A percentile compares a stretch with the other conserved stretches of the same genome.
phyloP scores from a whole-genome alignment of 2,329 filamentous ascomycete genomes.

The Chrysoporthe cubensis region DNA sequence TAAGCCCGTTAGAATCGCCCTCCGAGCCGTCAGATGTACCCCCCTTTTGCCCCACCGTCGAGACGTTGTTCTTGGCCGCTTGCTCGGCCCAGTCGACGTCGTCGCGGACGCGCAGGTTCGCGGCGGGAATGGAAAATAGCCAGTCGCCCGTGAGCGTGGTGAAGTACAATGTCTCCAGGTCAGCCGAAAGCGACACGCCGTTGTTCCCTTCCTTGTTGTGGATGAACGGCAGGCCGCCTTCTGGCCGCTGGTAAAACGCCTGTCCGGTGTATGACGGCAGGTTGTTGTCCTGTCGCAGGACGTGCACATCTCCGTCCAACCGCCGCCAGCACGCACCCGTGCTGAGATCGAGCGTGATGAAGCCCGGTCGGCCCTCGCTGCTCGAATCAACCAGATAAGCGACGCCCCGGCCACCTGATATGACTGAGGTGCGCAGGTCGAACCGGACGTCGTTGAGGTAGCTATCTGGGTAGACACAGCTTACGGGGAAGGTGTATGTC shows the following conservation, averaged over 20 bases:
- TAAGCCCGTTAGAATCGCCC: conserved; percentile 45
- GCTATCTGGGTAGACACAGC: conserved; percentile 48
- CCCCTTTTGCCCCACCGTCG: conserved; percentile 48
- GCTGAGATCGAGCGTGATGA: conserved; percentile 50
- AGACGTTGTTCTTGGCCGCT: conserved; percentile 43
- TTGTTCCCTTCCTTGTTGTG: conserved; percentile 18
- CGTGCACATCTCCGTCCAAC: conserved; percentile 38
- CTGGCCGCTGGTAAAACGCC: conserved; percentile 36
- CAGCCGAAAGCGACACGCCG: conserved; percentile 30
- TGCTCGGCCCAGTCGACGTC: conserved; percentile 15
- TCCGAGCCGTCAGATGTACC: conserved; percentile 51
- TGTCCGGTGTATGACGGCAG: conserved; percentile 41
- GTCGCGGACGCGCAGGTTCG: conserved; percentile 6
- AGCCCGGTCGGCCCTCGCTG: conserved; percentile 49
- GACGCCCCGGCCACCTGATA: conserved; percentile 44
- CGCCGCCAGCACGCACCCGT: conserved; percentile 47
- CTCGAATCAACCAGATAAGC: conserved; percentile 51
- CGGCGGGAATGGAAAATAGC: conserved; percentile 1
- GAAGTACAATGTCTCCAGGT: conserved; percentile 44
- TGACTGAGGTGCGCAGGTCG: conserved; percentile 45
- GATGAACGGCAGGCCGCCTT: neutral
- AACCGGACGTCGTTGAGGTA: conserved; percentile 53
- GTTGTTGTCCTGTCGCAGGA: conserved; percentile 34
- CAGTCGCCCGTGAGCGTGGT: conserved; percentile 32
- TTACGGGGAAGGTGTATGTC: conserved; percentile 46